Percentiles rank a stretch among this genome's conserved stretches.
Conservation (phyloP, 129 eudicot species). For the Scalesia atractyloides region DNA sequence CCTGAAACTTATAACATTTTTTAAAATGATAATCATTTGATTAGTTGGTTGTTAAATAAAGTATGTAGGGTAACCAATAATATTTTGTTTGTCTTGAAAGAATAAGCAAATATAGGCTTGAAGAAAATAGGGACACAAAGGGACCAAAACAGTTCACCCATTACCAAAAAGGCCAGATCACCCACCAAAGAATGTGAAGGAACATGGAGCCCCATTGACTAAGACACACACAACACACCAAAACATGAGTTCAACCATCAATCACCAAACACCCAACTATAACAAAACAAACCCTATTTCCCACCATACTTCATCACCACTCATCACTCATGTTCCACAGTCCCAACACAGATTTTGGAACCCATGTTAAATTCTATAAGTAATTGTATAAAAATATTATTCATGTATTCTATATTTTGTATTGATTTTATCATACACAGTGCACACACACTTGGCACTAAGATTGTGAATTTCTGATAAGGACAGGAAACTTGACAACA, state of each 20-base stretch:
- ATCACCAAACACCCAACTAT: constrained; percentile 21
- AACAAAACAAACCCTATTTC: constrained; percentile 8
- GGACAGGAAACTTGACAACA: too few relatives aligned
- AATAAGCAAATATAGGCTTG: constrained; percentile 16
- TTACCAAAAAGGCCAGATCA: constrained; percentile 32
- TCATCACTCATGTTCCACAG: background rate
- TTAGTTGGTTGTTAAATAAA: background rate
- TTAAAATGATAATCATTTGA: background rate
- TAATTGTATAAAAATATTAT: background rate
- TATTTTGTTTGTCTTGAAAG: constrained; percentile 28
- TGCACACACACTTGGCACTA: too few relatives aligned
- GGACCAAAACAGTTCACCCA: constrained; percentile 38
- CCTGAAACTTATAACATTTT: background rate
- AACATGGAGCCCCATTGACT: constrained; percentile 30
- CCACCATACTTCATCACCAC: constrained; percentile 22
- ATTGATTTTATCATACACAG: background rate
- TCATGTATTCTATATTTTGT: background rate
- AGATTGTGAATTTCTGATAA: too few relatives aligned
- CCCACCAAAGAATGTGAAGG: constrained; percentile 39
- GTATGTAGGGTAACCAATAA: constrained; percentile 4
- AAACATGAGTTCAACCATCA: constrained; percentile 21
- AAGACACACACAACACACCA: constrained; percentile 16
- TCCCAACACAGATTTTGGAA: background rate
- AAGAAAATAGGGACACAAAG: constrained; percentile 30
- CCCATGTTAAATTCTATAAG: background rate